Percentiles rank a stretch among this genome's conserved stretches.
Evolutionary conservation across 169 alveolate species (phyloP).

Genomic region (Eimeria necatrix): DNA sequence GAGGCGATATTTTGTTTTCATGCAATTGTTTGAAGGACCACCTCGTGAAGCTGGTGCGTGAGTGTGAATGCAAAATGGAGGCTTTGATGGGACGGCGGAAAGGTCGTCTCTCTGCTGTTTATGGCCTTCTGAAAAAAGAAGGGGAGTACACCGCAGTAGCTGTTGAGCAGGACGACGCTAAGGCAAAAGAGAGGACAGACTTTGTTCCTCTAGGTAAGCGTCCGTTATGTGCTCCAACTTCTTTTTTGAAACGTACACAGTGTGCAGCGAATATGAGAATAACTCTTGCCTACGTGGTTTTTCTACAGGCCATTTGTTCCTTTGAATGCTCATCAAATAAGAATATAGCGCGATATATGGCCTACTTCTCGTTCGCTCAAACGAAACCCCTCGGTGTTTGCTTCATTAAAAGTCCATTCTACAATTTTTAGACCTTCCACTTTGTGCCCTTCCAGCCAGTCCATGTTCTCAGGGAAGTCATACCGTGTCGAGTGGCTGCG

Average conservation of each 20-base stretch:
- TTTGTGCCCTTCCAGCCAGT: not conserved
- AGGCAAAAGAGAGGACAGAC: not conserved
- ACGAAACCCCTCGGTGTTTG: too few relatives aligned
- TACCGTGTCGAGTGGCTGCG: conserved; percentile 78
- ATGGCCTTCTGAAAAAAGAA: conserved; percentile 49
- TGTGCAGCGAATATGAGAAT: too few relatives aligned
- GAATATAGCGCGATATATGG: too few relatives aligned
- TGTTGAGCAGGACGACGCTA: not conserved
- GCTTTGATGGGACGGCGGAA: conserved; percentile 38
- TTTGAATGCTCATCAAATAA: too few relatives aligned
- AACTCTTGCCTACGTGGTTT: too few relatives aligned
- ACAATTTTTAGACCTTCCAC: not conserved
- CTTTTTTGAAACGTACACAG: too few relatives aligned
- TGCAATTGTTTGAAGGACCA: conserved; percentile 34
- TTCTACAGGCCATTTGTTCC: too few relatives aligned
- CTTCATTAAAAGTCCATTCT: too few relatives aligned
- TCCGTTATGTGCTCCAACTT: too few relatives aligned
- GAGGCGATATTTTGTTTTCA: too few relatives aligned
- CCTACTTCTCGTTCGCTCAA: too few relatives aligned
- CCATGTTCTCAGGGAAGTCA: conserved; percentile 53
- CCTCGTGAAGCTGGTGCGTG: conserved; percentile 61
- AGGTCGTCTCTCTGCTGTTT: conserved; percentile 54
- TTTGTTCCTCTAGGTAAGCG: conserved; percentile 58
- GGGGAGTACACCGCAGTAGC: conserved; percentile 63
- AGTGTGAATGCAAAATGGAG: conserved; percentile 73